Percentiles rank a stretch among this genome's conserved stretches.
These are phyloP conservation scores for Millerozyma miso DNA, from an alignment of 805 yeast species.

Conservation along the genomic window DNA sequence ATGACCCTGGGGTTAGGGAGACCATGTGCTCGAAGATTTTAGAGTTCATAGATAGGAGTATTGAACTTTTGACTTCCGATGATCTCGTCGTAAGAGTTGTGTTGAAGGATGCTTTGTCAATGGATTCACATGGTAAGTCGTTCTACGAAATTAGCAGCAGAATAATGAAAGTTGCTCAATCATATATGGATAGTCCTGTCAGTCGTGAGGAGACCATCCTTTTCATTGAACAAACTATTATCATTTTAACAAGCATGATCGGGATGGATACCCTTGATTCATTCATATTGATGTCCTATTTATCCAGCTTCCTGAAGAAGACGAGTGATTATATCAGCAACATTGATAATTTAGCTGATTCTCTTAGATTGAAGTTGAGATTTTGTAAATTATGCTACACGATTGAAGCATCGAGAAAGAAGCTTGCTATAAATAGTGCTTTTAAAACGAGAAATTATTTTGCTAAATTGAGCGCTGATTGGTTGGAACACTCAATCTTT, in stretches of 20 bases:
- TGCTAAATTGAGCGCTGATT: slow-evolving; percentile 44
- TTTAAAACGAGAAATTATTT: slow-evolving; percentile 44
- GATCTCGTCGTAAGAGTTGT: slow-evolving; percentile 61
- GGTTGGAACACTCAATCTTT: slow-evolving; percentile 53
- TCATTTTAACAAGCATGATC: slow-evolving; percentile 41
- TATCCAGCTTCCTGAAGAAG: slow-evolving; percentile 26
- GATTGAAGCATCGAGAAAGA: slow-evolving; percentile 29
- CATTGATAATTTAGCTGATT: slow-evolving; percentile 23
- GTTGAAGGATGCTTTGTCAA: slow-evolving; percentile 65
- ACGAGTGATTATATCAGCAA: slow-evolving; percentile 24
- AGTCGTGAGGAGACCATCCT: slow-evolving; percentile 27
- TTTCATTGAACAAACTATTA: slow-evolving; percentile 47
- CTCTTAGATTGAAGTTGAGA: slow-evolving; percentile 39
- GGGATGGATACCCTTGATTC: slow-evolving; percentile 31
- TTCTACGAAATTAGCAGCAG: slow-evolving; percentile 46
- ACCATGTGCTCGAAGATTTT: slow-evolving; percentile 36
- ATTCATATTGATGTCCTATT: slow-evolving; percentile 26
- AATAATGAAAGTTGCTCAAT: slow-evolving; percentile 34
- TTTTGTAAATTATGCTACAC: slow-evolving; percentile 36
- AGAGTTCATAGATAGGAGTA: slow-evolving; percentile 48
- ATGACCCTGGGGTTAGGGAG: slow-evolving; percentile 19
- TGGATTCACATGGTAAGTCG: slow-evolving; percentile 59
- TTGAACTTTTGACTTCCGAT: slow-evolving; percentile 44
- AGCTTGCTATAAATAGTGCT: slow-evolving; percentile 41
- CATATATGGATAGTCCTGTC: slow-evolving; percentile 23